phyloP scores from a whole-genome alignment of 306 rosid genomes.

The Prunus mongolica region DNA sequence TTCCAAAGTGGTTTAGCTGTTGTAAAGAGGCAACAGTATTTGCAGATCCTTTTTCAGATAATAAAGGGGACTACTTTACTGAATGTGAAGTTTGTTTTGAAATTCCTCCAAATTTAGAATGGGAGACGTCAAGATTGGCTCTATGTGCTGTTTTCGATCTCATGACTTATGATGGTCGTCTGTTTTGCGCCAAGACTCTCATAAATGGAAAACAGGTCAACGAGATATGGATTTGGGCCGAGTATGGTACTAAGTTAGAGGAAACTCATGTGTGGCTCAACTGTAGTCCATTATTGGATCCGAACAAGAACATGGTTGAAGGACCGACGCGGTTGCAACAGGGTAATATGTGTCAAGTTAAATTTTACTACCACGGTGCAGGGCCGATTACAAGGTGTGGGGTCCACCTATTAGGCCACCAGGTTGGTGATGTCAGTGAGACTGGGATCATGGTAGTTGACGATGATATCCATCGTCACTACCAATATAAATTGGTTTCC shows the following conservation, averaged over 20 bases:
- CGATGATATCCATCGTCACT: neutral
- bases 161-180: neutral
- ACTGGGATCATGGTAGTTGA: neutral
- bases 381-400: neutral
- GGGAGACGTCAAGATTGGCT: neutral
- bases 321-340: neutral
- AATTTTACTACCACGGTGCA: neutral
- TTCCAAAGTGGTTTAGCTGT: neutral
- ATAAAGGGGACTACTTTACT: neutral
- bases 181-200: neutral
- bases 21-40: neutral
- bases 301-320: neutral
- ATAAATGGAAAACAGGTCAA: neutral
- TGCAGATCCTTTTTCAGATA: neutral
- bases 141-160: neutral
- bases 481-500: neutral
- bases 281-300: neutral
- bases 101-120: neutral
- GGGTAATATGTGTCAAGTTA: neutral
- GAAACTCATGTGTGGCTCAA: neutral
- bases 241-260: accelerated
- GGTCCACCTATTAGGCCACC: neutral
- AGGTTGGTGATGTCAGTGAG: neutral
- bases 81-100: neutral
- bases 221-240: neutral